Base-by-base conservation (phyloP, 2,329 filamentous ascomycete genomes). In the Nannizziopsis barbatae region DNA sequence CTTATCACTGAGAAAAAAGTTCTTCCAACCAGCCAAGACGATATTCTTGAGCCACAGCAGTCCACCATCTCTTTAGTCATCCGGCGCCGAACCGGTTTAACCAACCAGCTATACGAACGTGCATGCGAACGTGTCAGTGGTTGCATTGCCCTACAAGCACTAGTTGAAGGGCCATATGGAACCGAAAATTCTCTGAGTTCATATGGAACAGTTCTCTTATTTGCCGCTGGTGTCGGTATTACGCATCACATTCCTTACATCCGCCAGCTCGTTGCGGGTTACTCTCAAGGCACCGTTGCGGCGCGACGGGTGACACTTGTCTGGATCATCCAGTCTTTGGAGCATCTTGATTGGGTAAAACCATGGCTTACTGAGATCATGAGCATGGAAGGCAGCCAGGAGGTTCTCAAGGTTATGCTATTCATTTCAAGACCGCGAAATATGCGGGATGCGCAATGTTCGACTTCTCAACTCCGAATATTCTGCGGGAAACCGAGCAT, bases 161-260 rank as follows among this genome's bases (percentile, higher is more conserved):
- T 85, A 50, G 79, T 93, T 52, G 92, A 96, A 68, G 92, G 92
- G 0, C 90, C 92, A 0, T 96, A 96, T 62, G 83, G 80, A 3
- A 83, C 82, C 37, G 83, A 87, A 61, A 84, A 95, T 66, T 81
- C 80, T 52, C 81, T 96, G 55, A 82, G 88, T 65, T 95, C 89
- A 6, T 96, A 95, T 66, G 90, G 92, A 35, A 92, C 93, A 38
- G 81, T 83, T 39, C 78, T 98, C 54, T 81, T 98, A 49, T 88
- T 95, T 62, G 89, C 90, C 10, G 89, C 88, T 49, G 86, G 90
- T 50, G 88, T 92, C 4, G 92, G 92, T 53, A 96, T 98, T 67
- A 95, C 90, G 1, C 90, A 96, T 65, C 88, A 94, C 63, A 79
- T 96, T 27, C 86, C 88, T 31, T 94, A 93, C 64, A 76, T 95